These are phyloP conservation scores for Suhomyces emberorum DNA, from an alignment of 805 yeast genomes.

Conservation along the genomic window DNA sequence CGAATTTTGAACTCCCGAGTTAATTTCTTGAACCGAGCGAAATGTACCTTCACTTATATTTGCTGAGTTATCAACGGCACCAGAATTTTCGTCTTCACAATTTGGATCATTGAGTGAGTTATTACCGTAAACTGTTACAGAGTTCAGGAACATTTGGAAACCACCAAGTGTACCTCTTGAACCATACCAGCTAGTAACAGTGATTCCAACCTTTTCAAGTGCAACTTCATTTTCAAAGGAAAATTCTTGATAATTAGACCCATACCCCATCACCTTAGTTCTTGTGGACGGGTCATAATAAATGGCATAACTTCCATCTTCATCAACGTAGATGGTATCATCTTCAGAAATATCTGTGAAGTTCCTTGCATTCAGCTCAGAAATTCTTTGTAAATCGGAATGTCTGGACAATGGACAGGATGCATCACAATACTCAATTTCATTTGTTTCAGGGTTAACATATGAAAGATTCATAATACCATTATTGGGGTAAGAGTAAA, in stretches of 20 bases:
- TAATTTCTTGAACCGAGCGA: conserved; percentile 21
- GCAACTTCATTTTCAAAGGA: conserved; percentile 67
- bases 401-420: conserved; percentile 70
- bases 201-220: conserved; percentile 58
- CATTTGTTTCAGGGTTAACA: conserved; percentile 66
- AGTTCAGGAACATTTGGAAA: conserved; percentile 62
- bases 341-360: conserved; percentile 17
- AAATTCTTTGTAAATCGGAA: conserved; percentile 28
- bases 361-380: conserved; percentile 21
- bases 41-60: conserved; percentile 27
- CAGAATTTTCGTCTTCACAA: conserved; percentile 42
- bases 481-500: conserved; percentile 71
- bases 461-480: conserved; percentile 93
- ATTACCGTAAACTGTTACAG: conserved; percentile 68
- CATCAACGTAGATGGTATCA: conserved; percentile 30
- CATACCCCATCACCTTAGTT: conserved; percentile 40
- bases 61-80: conserved; percentile 22
- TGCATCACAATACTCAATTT: conserved; percentile 71
- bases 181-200: conserved; percentile 69
- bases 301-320: conserved; percentile 32
- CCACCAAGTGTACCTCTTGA: conserved; percentile 66
- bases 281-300: conserved; percentile 34
- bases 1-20: conserved; percentile 21
- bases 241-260: conserved; percentile 70
- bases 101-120: conserved; percentile 64